Base-by-base conservation (phyloP, 225 moss, liverwort and hornwort genomes). In the Lunularia cruciata region DNA sequence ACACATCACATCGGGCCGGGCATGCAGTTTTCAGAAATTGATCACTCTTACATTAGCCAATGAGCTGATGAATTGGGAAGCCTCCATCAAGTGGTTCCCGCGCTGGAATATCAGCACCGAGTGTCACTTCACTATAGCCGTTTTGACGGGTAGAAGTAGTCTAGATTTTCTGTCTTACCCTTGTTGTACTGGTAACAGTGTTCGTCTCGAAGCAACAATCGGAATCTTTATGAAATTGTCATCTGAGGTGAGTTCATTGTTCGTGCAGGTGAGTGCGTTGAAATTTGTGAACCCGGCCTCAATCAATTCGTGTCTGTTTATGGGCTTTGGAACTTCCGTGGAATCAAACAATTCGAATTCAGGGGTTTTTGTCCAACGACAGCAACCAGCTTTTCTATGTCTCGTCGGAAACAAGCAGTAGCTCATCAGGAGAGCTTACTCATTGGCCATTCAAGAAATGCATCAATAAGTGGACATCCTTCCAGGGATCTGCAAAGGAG, bases 401-500 rank as follows among this genome's bases (percentile, higher is more conserved):
- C 69, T 69, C 69, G 40, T 55, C 69, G 55, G 19, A 69, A 56
- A 42, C 12, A 26, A 39, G 54, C 69, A 56, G 65, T 48, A 48
- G 27, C 47, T 65, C 69, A 69, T 26, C 69, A 69, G 22, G 69
- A 69, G 47, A 69, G 57, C 37, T 57, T 69, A 28, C 69, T 69
- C 16, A 69, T 69, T 19, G 39, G 69, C 15, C 40, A 32, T 30
- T 38, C 38, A 27, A 69, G 19, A 27, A 40, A 28, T 39, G 38
- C 26, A 20, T 34, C 56, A 40, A 28, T 26, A 55, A 42, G 16
- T 43, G 40, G 42, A 18, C 54, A 69, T 57, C 43, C 56, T 55
- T 55, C 69, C 5, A 40, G 39, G 8, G 42, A 39, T 26, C 18
- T 57, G 15, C 55, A 69, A 20, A 26, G 69, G 56, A 39, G 43